Evolutionary conservation across 352 stramenopile species (phyloP).

Genomic region (Phytopythium oedochilum): DNA sequence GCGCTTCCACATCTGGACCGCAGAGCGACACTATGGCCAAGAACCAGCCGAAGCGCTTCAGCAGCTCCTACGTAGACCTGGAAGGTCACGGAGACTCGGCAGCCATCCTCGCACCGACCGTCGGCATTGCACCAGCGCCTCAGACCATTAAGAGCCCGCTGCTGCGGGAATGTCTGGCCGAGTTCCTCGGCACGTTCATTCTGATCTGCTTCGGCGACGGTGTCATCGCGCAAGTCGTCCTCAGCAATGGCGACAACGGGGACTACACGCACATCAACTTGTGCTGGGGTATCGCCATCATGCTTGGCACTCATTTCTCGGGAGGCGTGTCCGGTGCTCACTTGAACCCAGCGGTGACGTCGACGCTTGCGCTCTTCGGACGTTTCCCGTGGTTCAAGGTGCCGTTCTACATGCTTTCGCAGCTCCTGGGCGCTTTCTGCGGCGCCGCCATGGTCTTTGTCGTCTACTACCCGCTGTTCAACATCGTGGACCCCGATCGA

Average conservation of each 20-base stretch:
- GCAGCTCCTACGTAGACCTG: slow-evolving; percentile 6
- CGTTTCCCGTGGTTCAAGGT: slow-evolving; percentile 48
- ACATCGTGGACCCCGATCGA: slow-evolving; percentile 30
- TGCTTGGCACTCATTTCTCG: slow-evolving; percentile 52
- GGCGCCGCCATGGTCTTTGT: slow-evolving; percentile 37
- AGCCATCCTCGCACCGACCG: neutral
- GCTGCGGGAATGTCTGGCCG: slow-evolving; percentile 41
- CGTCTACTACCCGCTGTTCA: slow-evolving; percentile 53
- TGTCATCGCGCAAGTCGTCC: slow-evolving; percentile 39
- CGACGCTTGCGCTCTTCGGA: slow-evolving; percentile 36
- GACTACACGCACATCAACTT: slow-evolving; percentile 55
- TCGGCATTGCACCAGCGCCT: neutral
- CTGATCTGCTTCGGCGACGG: slow-evolving; percentile 44
- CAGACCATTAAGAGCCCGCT: slow-evolving; percentile 21
- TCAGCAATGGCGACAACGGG: slow-evolving; percentile 31
- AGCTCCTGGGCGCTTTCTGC: slow-evolving; percentile 37
- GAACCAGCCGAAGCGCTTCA: slow-evolving; percentile 1
- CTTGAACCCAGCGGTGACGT: slow-evolving; percentile 54
- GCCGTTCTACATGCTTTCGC: slow-evolving; percentile 38
- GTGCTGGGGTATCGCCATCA: slow-evolving; percentile 54
- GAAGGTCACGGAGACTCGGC: slow-evolving; percentile 3
- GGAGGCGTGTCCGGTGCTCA: slow-evolving; percentile 50
- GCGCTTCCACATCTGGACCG: neutral
- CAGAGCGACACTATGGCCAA: neutral
- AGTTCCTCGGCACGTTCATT: slow-evolving; percentile 53